phyloP scores from a whole-genome alignment of 2,329 filamentous ascomycete species.

The Cladosporium sp. region DNA sequence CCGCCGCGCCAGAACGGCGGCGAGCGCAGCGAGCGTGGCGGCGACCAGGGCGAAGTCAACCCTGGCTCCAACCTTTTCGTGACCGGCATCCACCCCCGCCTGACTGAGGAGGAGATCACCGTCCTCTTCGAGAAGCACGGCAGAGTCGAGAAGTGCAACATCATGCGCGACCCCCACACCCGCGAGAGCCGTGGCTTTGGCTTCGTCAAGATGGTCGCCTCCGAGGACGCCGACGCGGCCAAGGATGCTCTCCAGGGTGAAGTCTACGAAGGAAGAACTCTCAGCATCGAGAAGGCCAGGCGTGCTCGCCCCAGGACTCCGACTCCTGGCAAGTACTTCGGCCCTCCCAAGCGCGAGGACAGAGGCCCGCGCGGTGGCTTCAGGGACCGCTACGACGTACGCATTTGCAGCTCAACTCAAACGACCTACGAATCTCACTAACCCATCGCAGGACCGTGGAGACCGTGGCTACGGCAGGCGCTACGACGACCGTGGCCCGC shows the following conservation, averaged over 20 bases:
- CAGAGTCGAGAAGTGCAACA: conserved; percentile 98
- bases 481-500: conserved; percentile 47
- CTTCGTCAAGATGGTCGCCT: conserved; percentile 98
- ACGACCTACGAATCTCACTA: not conserved
- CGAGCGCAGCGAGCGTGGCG: conserved; percentile 25
- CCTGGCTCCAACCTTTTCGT: conserved; percentile 98
- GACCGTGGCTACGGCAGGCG: conserved; percentile 38
- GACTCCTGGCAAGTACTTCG: conserved; percentile 98
- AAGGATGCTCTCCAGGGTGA: conserved; percentile 96
- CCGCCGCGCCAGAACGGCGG: conserved; percentile 28
- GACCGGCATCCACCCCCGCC: conserved; percentile 91
- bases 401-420: not conserved
- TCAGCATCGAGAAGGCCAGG: conserved; percentile 98
- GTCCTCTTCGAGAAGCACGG: conserved; percentile 98
- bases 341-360: conserved; percentile 86
- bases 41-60: conserved; percentile 65
- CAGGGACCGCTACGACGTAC: conserved; percentile 41
- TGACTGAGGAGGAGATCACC: conserved; percentile 84
- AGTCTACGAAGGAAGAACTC: conserved; percentile 86
- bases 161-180: conserved; percentile 98
- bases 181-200: conserved; percentile 98
- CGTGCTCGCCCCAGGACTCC: conserved; percentile 92
- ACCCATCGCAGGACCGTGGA: conserved; percentile 29
- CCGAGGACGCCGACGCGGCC: conserved; percentile 92
- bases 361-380: conserved; percentile 3